phyloP scores from a whole-genome alignment of 306 rosid genomes.

The Casuarina glauca region DNA sequence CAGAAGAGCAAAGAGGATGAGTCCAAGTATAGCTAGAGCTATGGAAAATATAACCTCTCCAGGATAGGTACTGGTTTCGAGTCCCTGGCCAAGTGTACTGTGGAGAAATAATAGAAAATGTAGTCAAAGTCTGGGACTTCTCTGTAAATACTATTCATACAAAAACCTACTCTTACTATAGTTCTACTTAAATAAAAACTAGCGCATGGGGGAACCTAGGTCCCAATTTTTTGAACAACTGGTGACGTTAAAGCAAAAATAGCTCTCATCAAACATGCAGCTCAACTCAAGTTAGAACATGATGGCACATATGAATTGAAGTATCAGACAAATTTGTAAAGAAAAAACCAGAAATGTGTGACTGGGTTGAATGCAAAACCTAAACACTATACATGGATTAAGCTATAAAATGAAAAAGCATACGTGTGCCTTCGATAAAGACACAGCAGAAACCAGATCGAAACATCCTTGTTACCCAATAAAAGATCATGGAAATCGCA shows the following conservation, averaged over 20 bases:
- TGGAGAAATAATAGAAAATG: conserved; percentile 30
- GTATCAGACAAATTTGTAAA: neutral
- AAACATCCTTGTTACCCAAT: too few relatives aligned
- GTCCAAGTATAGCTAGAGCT: conserved; percentile 80
- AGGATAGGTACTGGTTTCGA: conserved; percentile 85
- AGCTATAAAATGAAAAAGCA: too few relatives aligned
- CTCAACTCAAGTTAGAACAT: neutral
- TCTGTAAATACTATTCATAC: neutral
- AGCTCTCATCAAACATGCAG: neutral
- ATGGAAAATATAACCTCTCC: conserved; percentile 95
- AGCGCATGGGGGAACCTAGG: neutral
- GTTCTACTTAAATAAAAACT: neutral
- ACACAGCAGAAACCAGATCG: too few relatives aligned
- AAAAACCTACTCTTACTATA: neutral
- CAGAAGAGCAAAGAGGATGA: conserved; percentile 95
- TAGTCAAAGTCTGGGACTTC: neutral
- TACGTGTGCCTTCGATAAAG: too few relatives aligned
- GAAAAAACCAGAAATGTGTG: neutral
- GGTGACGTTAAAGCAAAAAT: neutral
- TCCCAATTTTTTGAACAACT: neutral
- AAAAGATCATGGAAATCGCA: too few relatives aligned
- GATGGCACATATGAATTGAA: neutral
- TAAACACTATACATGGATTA: neutral
- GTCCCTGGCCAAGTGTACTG: conserved; percentile 99
- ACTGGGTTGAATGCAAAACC: neutral